Conservation (phyloP, 768 basidiomycete genomes). For the Lyophyllum atratum region DNA sequence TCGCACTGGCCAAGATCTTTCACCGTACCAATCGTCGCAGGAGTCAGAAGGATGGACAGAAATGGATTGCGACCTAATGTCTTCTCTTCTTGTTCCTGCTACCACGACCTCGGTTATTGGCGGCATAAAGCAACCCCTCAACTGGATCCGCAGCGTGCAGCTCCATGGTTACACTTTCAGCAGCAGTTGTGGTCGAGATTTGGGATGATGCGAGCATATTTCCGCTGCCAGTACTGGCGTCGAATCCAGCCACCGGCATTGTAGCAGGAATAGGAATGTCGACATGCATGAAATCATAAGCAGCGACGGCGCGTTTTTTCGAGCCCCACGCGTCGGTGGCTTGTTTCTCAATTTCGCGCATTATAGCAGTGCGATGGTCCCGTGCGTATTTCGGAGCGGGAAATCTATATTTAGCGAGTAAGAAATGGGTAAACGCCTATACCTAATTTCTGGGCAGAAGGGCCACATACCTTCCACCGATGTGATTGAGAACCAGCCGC, state of each 20-base stretch:
- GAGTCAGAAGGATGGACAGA: not conserved
- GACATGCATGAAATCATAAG: conserved; percentile 59
- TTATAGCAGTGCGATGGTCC: conserved; percentile 45
- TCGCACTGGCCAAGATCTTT: not conserved
- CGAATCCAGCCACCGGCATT: not conserved
- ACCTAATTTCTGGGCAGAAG: not conserved
- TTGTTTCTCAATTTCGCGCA: conserved; percentile 62
- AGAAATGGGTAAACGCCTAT: conserved; percentile 1
- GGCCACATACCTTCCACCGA: conserved; percentile 60
- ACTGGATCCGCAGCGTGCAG: conserved; percentile 23
- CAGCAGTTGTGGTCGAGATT: not conserved
- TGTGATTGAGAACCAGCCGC: conserved; percentile 74
- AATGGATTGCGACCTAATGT: conserved; percentile 6
- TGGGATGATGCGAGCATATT: not conserved
- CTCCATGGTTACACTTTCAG: conserved; percentile 7
- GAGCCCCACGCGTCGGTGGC: conserved; percentile 61
- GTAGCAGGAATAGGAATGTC: conserved; percentile 40
- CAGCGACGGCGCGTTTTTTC: conserved; percentile 46
- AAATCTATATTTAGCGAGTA: conserved; percentile 41
- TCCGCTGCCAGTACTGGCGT: not conserved
- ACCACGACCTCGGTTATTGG: conserved; percentile 12
- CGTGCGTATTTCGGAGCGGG: conserved; percentile 44
- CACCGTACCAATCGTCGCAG: not conserved
- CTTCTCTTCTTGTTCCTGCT: conserved; percentile 25
- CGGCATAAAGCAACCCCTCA: conserved; percentile 23